phyloP scores from a whole-genome alignment of 805 yeast species.

The Barnettozyma salicaria region DNA sequence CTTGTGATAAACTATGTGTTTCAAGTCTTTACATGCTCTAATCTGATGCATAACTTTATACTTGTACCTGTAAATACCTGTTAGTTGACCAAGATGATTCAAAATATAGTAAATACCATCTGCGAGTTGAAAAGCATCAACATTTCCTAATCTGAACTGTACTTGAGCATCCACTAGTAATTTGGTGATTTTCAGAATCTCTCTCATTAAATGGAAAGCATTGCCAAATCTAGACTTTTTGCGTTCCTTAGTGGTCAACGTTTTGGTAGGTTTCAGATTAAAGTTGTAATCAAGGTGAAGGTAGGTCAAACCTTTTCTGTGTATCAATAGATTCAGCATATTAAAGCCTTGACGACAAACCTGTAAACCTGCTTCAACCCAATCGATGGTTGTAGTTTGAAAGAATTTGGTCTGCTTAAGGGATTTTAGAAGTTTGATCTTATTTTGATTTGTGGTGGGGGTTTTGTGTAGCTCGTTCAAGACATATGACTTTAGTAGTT shows the following conservation, averaged over 20 bases:
- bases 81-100: slow-evolving; percentile 91
- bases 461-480: slow-evolving; percentile 59
- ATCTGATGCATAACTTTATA: slow-evolving; percentile 98
- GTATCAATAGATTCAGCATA: slow-evolving; percentile 85
- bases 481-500: slow-evolving; percentile 71
- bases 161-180: slow-evolving; percentile 90
- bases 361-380: slow-evolving; percentile 98
- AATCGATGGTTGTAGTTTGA: slow-evolving; percentile 86
- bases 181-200: slow-evolving; percentile 76
- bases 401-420: slow-evolving; percentile 79
- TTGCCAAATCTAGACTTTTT: slow-evolving; percentile 94
- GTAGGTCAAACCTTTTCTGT: slow-evolving; percentile 84
- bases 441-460: slow-evolving; percentile 39
- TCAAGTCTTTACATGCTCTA: slow-evolving; percentile 89
- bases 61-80: slow-evolving; percentile 95
- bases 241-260: slow-evolving; percentile 92
- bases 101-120: slow-evolving; percentile 89
- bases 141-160: slow-evolving; percentile 82
- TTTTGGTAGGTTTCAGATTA: slow-evolving; percentile 92
- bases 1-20: slow-evolving; percentile 81
- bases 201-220: slow-evolving; percentile 91
- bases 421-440: slow-evolving; percentile 54
- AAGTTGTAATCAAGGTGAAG: slow-evolving; percentile 93
- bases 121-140: slow-evolving; percentile 89
- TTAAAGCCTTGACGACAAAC: slow-evolving; percentile 90